Evolutionary conservation across 2,329 filamentous ascomycete genomes (phyloP), one percentile per base, ranked within the genome.

Genomic region (Nemania sp.): DNA sequence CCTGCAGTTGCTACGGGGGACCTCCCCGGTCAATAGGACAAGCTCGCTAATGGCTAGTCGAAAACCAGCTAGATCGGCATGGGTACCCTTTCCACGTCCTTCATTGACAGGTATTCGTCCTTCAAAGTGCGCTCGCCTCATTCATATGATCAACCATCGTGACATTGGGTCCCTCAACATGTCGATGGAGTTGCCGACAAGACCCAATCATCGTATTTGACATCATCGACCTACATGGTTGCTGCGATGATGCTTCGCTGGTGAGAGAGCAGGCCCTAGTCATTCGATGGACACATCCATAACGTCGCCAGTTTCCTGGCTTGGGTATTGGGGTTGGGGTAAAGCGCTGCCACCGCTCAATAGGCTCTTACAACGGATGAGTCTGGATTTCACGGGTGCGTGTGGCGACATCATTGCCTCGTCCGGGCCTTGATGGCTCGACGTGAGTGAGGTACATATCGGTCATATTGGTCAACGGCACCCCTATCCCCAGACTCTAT

Each of bases 1-100:
- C 65, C 54, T 64, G 61, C 54, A 54, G 25, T 51, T 15, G 49
- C 57, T 42, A 66, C 62, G 64, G 65, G 61, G 58, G 49, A 63
- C 39, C 13, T 63, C 60, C 64, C 64, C 64, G 61, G 64, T 64
- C 61, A 62, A 65, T 65, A 65, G 62, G 60, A 46, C 52, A 54
- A 45, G 56, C 55, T 62, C 50, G 59, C 56, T 60, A 62, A 59
- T 62, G 53, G 40, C 59, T 53, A 57, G 49, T n/a, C 35, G 4
- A 12, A 39, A 60, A 39, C 40, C 56, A 47, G 49, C 42, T 43
- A 42, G 63, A 65, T 63, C 60, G 59, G 54, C 60, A 54, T 39
- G 34, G 34, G 29, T 59, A 60, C 62, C 60, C 59, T 40, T 48
- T 59, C 47, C 21, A 59, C 49, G 21, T 32, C 25, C 48, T 57